Base-by-base conservation (phyloP, 257 asterid species). In the Phtheirospermum japonicum region DNA sequence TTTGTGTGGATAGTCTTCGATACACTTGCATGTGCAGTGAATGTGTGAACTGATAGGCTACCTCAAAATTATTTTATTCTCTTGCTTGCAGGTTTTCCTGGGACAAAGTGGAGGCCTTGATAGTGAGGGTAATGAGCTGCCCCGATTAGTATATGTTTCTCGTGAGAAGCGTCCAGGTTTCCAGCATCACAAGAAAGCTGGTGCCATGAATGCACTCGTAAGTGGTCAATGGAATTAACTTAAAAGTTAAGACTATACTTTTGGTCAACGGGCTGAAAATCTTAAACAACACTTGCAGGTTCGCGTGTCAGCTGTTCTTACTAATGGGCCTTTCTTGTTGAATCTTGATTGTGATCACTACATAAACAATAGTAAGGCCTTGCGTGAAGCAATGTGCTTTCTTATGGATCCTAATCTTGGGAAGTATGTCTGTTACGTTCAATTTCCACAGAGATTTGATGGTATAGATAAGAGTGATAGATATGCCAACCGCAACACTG, bases 81-180 rank as follows among this genome's bases (percentile, higher is more conserved):
- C 53, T 46, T 46, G 20, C 19, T n/a, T 16, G 23, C 53, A 46
- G 53, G 53, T 46, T 46, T 93, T 93, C 79, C 73, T 93, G 42
- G 99, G 99, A 14, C 97, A 85, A n/a, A 89, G 79, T 55, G 99
- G 97, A 26, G 99, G 99, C 18, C 79, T 78, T 45, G 99, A 89
- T 61, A 81, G 77, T 6, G 99, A 93, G 61, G 99, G 99, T 43
- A 76, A 85, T 57, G 99, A 89, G 78, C 95, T 93, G 42, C 96
- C 99, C 31, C 90, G 99, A 54, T 95, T 93, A 7, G 97, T 93
- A 59, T 93, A 87, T 46, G 97, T 93, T 71, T 93, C 99, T 42
- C 99, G 99, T 79, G 99, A 93, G 88, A 93, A 93, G 79, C 82
- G 99, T 69, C 99, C 95, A 0, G 94, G 97, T 40, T 93, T 93